Base-by-base conservation (phyloP, 1,284 basidiomycete species). In the Ganoderma resinaceum region DNA sequence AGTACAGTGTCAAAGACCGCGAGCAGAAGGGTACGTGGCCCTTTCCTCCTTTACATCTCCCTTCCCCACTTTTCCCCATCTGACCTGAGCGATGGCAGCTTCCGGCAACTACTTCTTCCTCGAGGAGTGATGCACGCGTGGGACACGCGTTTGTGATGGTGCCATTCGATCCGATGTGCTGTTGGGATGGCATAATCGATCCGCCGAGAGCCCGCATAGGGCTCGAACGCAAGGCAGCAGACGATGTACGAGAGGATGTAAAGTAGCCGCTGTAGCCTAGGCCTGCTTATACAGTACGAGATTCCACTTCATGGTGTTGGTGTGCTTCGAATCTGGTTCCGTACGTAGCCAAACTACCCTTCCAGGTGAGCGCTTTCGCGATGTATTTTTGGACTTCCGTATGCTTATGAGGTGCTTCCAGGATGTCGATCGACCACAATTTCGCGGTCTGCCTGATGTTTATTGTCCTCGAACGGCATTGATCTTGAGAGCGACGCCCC, bases 81-180 rank as follows among this genome's bases (percentile, higher is more conserved):
- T 70, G 31, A 60, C 46, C 64, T 60, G 14, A 1, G n/a, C 64
- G 38, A 70, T 71, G 72, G 11, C 75, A 95, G 93, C 83, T 66
- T 82, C 91, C 66, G 93, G 93, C 42, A 94, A 93, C 79, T 95
- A 95, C 82, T 95, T 95, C 88, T 95, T 95, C 91, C 87, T 95
- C n/a, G 93, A 95, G 78, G 93, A 94, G 76, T 93, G 66, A 73
- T 62, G 29, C 58, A 49, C 57, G 43, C 62, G 42, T 42, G 52
- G 18, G 37, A 55, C 64, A 42, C 58, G 49, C 62, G 52, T 62
- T 16, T 65, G 40, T 49, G 43, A 52, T 26, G 60, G 18, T 63
- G 35, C 55, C 52, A 43, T 23, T 60, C 53, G 57, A 43, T 23
- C 60, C 53, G 60, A 70, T 63, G 62, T 29, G 46, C 60, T 14